phyloP scores from a whole-genome alignment of 2,329 filamentous ascomycete genomes.

The Penicillium sp. region DNA sequence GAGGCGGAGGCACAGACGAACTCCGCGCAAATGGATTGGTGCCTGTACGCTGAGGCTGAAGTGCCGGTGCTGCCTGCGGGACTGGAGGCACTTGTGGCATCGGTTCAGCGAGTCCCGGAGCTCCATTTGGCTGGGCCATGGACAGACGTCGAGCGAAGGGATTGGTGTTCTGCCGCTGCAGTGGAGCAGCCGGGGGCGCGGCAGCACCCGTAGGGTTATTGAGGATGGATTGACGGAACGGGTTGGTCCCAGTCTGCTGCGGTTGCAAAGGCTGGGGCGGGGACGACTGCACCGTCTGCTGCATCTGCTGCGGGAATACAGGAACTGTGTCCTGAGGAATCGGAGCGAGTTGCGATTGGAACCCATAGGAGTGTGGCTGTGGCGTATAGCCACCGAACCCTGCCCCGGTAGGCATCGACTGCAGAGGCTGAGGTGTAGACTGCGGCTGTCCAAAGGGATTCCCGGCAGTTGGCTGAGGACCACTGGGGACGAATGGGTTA shows the following conservation, averaged over 20 bases:
- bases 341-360: constrained; percentile 38
- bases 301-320: constrained; percentile 41
- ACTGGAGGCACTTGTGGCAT: constrained; percentile 34
- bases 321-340: constrained; percentile 47
- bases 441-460: constrained; percentile 31
- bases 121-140: constrained; percentile 21
- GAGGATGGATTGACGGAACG: constrained; percentile 88
- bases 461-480: constrained; percentile 23
- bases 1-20: constrained; percentile 36
- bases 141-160: constrained; percentile 67
- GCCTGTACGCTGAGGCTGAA: constrained; percentile 58
- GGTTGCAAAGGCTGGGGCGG: constrained; percentile 31
- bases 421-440: constrained; percentile 44
- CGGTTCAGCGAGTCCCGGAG: constrained; percentile 15
- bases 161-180: constrained; percentile 67
- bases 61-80: constrained; percentile 35
- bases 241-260: constrained; percentile 62
- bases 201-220: constrained; percentile 43
- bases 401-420: constrained; percentile 62
- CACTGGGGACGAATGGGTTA: constrained; percentile 22
- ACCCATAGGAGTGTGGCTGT: constrained; percentile 55
- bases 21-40: constrained; percentile 66
- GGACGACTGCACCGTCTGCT: constrained; percentile 24
- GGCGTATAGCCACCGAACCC: constrained; percentile 78
- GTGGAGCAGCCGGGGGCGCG: constrained; percentile 40